Conservation (phyloP, 805 yeast genomes). For the Pichia insulana region DNA sequence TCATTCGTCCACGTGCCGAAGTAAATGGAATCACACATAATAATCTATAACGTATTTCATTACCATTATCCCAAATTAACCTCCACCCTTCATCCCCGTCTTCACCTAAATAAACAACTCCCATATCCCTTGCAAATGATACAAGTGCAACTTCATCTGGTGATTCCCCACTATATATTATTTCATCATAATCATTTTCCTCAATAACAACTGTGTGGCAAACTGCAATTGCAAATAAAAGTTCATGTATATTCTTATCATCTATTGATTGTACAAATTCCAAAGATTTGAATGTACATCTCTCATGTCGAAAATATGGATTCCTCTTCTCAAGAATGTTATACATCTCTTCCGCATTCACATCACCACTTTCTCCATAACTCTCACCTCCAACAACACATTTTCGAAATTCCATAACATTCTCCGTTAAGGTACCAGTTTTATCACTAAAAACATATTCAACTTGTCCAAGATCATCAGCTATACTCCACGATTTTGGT, state of each 20-base stretch:
- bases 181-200: conserved; percentile 27
- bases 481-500: conserved; percentile 76
- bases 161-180: conserved; percentile 64
- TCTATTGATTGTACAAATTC: conserved; percentile 47
- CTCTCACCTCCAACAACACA: conserved; percentile 60
- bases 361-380: conserved; percentile 68
- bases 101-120: conserved; percentile 51
- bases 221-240: conserved; percentile 57
- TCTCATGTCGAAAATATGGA: conserved; percentile 37
- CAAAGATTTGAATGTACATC: conserved; percentile 54
- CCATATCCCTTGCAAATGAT: conserved; percentile 66
- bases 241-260: conserved; percentile 38
- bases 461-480: conserved; percentile 79
- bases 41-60: conserved; percentile 36
- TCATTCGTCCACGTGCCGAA: conserved; percentile 72
- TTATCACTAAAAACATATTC: conserved; percentile 78
- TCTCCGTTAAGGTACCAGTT: conserved; percentile 78
- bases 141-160: conserved; percentile 82
- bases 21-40: conserved; percentile 55
- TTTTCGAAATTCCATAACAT: conserved; percentile 74
- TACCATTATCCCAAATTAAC: conserved; percentile 39
- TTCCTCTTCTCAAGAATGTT: conserved; percentile 28
- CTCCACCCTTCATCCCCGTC: conserved; percentile 40
- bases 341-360: conserved; percentile 43
- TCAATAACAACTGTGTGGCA: conserved; percentile 59